phyloP scores from a whole-genome alignment of 306 rosid genomes.

The Fragaria vesca region DNA sequence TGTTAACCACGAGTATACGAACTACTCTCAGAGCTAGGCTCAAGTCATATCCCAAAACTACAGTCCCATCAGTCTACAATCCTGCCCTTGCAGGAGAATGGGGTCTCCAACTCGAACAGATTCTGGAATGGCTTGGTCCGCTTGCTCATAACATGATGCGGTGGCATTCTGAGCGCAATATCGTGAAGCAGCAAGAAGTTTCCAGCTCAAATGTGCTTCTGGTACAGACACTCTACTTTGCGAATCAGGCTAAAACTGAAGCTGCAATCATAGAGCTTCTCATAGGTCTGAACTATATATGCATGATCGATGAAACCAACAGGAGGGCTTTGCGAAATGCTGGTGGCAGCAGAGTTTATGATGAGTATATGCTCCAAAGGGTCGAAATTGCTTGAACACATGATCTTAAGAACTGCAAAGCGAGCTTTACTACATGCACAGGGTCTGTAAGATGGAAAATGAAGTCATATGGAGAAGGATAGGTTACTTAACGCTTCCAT shows the following conservation, averaged over 20 bases:
- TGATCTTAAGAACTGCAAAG: not conserved
- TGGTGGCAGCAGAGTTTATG: slow-evolving; percentile 11
- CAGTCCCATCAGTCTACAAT: slow-evolving; percentile 32
- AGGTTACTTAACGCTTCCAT: not conserved
- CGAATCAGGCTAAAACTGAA: slow-evolving; percentile 63
- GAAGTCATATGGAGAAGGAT: not conserved
- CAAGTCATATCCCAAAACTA: slow-evolving; percentile 38
- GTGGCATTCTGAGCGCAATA: slow-evolving; percentile 74
- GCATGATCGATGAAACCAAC: slow-evolving; percentile 27
- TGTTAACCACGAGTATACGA: slow-evolving; percentile 59
- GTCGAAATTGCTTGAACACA: slow-evolving; percentile 14
- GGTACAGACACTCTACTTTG: slow-evolving; percentile 79
- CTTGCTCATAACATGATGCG: slow-evolving; percentile 69
- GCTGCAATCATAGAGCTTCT: slow-evolving; percentile 74
- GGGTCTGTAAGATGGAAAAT: not conserved
- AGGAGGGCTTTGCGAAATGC: slow-evolving; percentile 27
- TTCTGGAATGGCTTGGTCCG: slow-evolving; percentile 75
- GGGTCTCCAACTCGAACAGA: slow-evolving; percentile 36
- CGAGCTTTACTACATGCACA: slow-evolving; percentile 8
- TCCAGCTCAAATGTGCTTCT: slow-evolving; percentile 48
- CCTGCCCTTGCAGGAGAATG: slow-evolving; percentile 50
- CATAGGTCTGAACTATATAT: slow-evolving; percentile 67
- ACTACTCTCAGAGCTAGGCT: slow-evolving; percentile 53
- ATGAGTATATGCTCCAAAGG: slow-evolving; percentile 23
- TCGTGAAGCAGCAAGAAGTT: slow-evolving; percentile 54